These are phyloP conservation scores for Chrysoporthe austroafricana DNA, from an alignment of 2,329 filamentous ascomycete species.

Conservation along the genomic window DNA sequence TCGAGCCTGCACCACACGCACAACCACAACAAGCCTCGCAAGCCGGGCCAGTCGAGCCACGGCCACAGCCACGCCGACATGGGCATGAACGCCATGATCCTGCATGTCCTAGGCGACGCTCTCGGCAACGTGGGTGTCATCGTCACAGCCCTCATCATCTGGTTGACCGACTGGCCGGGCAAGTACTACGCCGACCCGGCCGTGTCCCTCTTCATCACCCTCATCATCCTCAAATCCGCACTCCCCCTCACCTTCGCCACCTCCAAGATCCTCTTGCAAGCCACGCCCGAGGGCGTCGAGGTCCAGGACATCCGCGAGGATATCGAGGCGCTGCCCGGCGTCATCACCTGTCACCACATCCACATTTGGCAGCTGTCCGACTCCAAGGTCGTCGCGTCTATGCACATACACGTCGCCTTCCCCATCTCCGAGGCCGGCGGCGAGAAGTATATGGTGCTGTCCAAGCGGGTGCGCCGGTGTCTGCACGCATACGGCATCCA, in stretches of 20 bases:
- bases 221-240: constrained; percentile 74
- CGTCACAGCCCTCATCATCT: constrained; percentile 82
- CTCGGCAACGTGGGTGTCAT: constrained; percentile 88
- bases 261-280: constrained; percentile 88
- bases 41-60: constrained; percentile 63
- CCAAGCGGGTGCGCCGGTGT: constrained; percentile 80
- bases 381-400: constrained; percentile 88
- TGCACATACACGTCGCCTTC: constrained; percentile 92
- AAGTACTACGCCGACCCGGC: constrained; percentile 88
- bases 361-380: constrained; percentile 98
- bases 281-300: constrained; percentile 85
- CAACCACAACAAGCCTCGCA: constrained; percentile 78
- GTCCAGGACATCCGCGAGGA: constrained; percentile 92
- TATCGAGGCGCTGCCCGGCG: constrained; percentile 81
- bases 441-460: constrained; percentile 87
- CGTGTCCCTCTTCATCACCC: constrained; percentile 91
- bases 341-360: constrained; percentile 90
- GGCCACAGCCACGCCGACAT: constrained; percentile 85
- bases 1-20: constrained; percentile 70
- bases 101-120: constrained; percentile 80
- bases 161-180: constrained; percentile 81
- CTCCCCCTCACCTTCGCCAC: constrained; percentile 80
- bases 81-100: constrained; percentile 88
- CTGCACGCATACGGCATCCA: constrained; percentile 96
- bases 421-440: constrained; percentile 81